Evolutionary conservation across 2,329 filamentous ascomycete genomes (phyloP).

Genomic region (Fusarium longipes): DNA sequence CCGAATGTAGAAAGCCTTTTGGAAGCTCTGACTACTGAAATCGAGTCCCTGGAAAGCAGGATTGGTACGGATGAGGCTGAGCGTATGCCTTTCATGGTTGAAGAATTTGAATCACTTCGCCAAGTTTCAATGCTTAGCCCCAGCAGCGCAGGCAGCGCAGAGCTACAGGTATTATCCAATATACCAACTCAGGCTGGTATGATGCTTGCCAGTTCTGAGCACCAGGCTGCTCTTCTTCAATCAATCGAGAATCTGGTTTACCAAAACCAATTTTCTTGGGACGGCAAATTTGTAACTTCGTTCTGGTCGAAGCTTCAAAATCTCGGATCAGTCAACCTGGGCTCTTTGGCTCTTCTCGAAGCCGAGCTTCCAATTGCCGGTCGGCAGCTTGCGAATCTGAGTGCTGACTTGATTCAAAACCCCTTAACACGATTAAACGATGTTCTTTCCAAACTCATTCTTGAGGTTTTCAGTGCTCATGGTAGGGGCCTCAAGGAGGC

Average conservation of each 20-base stretch:
- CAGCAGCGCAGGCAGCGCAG: conserved; percentile 32
- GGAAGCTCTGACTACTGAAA: conserved; percentile 61
- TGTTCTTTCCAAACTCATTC: conserved; percentile 60
- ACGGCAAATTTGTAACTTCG: conserved; percentile 55
- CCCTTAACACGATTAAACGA: conserved; percentile 61
- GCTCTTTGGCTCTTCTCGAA: conserved; percentile 71
- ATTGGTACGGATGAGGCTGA: conserved; percentile 56
- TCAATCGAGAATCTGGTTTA: conserved; percentile 60
- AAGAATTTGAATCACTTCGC: conserved; percentile 67
- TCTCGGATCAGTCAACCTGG: conserved; percentile 65
- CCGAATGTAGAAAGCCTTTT: conserved; percentile 61
- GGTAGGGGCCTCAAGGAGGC: conserved; percentile 49
- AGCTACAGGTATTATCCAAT: conserved; percentile 62
- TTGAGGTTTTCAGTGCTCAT: conserved; percentile 56
- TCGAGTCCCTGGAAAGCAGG: conserved; percentile 62
- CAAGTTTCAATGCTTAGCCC: conserved; percentile 61
- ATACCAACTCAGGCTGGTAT: conserved; percentile 51
- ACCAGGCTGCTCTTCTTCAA: conserved; percentile 57
- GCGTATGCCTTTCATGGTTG: conserved; percentile 62
- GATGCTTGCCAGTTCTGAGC: conserved; percentile 49
- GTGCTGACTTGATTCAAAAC: conserved; percentile 61
- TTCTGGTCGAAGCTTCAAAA: conserved; percentile 67
- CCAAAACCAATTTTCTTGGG: conserved; percentile 53
- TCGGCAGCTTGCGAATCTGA: conserved; percentile 63
- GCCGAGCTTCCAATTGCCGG: conserved; percentile 72